These are phyloP conservation scores for Asterella californica DNA, from an alignment of 225 moss, liverwort and hornwort species.

Conservation along the genomic window DNA sequence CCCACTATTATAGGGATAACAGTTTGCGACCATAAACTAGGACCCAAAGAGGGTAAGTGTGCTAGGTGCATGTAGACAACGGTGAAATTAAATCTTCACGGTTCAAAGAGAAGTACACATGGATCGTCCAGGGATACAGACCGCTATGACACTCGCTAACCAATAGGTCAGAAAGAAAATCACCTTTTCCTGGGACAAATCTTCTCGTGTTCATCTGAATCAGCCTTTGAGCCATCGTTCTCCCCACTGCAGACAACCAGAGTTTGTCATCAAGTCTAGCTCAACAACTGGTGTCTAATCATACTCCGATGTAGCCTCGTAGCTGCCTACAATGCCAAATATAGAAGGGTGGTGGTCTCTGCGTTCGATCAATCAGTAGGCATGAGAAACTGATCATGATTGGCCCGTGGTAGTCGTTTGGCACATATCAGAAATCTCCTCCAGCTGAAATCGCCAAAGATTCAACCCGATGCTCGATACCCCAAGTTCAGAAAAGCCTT, in stretches of 20 bases:
- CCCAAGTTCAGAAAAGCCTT: background rate
- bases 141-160: background rate
- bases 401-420: background rate
- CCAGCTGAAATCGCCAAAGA: background rate
- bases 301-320: background rate
- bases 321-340: background rate
- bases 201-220: conserved; percentile 44
- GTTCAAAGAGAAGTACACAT: background rate
- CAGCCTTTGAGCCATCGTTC: conserved; percentile 79
- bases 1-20: background rate
- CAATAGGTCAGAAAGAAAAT: too few relatives aligned
- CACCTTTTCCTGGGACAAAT: conserved; percentile 38
- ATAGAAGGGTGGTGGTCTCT: background rate
- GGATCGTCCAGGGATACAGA: background rate
- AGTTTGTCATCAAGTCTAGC: background rate
- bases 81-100: background rate
- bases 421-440: background rate
- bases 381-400: background rate
- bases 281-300: background rate
- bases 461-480: background rate
- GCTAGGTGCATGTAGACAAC: background rate
- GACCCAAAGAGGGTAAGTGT: background rate
- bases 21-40: background rate
- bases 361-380: background rate
- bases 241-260: conserved; percentile 52